A percentile compares a stretch with the other conserved stretches of the same genome.
These are phyloP conservation scores for Yarrowia sp. DNA, from an alignment of 805 yeast genomes.

Conservation along the genomic window DNA sequence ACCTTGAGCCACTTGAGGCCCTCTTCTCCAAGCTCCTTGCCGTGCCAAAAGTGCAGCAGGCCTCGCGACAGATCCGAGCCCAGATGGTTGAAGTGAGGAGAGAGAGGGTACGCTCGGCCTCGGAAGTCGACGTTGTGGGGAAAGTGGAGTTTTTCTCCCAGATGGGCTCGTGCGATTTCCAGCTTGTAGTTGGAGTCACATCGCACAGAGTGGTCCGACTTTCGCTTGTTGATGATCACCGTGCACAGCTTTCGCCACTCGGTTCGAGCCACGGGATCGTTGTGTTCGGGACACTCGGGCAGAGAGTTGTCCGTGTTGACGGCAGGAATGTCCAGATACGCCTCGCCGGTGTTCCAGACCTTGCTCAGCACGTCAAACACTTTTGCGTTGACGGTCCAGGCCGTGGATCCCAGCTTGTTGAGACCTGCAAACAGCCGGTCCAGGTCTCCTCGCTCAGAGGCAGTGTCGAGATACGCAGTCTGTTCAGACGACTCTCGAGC, in stretches of 20 bases:
- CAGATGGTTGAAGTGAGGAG: slow-evolving; percentile 61
- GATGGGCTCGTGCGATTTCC: slow-evolving; percentile 90
- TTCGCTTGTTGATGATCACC: slow-evolving; percentile 54
- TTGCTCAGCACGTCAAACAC: slow-evolving; percentile 65
- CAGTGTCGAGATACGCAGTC: slow-evolving; percentile 79
- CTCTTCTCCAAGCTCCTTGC: slow-evolving; percentile 48
- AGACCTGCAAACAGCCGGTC: slow-evolving; percentile 72
- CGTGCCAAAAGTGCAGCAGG: slow-evolving; percentile 58
- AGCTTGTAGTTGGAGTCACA: slow-evolving; percentile 92
- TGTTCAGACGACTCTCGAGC: slow-evolving; percentile 87
- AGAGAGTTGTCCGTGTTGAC: slow-evolving; percentile 45
- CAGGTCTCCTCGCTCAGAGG: slow-evolving; percentile 64
- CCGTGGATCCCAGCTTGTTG: slow-evolving; percentile 78
- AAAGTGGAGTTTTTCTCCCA: slow-evolving; percentile 58
- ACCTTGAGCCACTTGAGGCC: slow-evolving; percentile 61
- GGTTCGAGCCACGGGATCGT: slow-evolving; percentile 68
- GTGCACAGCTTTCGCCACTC: slow-evolving; percentile 66
- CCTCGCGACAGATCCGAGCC: slow-evolving; percentile 61
- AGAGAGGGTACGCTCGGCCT: slow-evolving; percentile 62
- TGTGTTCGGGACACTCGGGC: slow-evolving; percentile 52
- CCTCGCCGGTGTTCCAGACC: slow-evolving; percentile 84
- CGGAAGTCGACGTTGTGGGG: slow-evolving; percentile 65
- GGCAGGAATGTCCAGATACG: slow-evolving; percentile 61
- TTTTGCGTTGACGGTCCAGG: slow-evolving; percentile 85
- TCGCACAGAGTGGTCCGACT: slow-evolving; percentile 74